phyloP scores from a whole-genome alignment of 2,329 filamentous ascomycete species.

The Verticillium alfalfae region DNA sequence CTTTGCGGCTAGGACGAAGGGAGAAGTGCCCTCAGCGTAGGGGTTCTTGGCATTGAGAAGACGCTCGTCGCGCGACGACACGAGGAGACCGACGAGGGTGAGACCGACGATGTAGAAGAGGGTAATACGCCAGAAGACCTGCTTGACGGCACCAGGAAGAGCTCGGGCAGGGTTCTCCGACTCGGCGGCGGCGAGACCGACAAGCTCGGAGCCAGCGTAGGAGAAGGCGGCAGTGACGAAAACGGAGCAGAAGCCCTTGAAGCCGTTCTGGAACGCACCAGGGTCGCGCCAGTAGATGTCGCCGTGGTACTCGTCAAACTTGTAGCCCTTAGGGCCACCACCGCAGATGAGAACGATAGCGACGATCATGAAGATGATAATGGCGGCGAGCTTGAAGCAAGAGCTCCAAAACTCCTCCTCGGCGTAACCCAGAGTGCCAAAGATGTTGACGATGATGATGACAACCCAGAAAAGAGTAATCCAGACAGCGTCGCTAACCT shows the following conservation, averaged over 20 bases:
- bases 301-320: slow-evolving; percentile 36
- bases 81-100: slow-evolving; percentile 41
- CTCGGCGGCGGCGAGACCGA: slow-evolving; percentile 66
- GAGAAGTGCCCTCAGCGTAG: slow-evolving; percentile 26
- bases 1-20: slow-evolving; percentile 14
- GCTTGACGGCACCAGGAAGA: slow-evolving; percentile 74
- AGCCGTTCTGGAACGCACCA: slow-evolving; percentile 60
- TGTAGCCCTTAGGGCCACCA: slow-evolving; percentile 42
- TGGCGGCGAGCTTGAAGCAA: slow-evolving; percentile 50
- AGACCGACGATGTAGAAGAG: slow-evolving; percentile 45
- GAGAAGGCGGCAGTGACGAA: slow-evolving; percentile 67
- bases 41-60: slow-evolving; percentile 39
- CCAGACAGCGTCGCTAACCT: slow-evolving; percentile 43
- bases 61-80: slow-evolving; percentile 33
- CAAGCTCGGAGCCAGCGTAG: slow-evolving; percentile 63
- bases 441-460: slow-evolving; percentile 47
- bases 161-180: slow-evolving; percentile 62
- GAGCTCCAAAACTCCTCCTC: slow-evolving; percentile 54
- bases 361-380: slow-evolving; percentile 57
- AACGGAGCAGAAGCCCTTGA: slow-evolving; percentile 63
- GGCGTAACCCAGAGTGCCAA: slow-evolving; percentile 47
- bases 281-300: slow-evolving; percentile 35
- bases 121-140: slow-evolving; percentile 55
- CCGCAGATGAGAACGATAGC: slow-evolving; percentile 52
- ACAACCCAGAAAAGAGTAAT: slow-evolving; percentile 46